Conservation (phyloP, 139 green algal species). For the Edaphochlamys debaryana region DNA sequence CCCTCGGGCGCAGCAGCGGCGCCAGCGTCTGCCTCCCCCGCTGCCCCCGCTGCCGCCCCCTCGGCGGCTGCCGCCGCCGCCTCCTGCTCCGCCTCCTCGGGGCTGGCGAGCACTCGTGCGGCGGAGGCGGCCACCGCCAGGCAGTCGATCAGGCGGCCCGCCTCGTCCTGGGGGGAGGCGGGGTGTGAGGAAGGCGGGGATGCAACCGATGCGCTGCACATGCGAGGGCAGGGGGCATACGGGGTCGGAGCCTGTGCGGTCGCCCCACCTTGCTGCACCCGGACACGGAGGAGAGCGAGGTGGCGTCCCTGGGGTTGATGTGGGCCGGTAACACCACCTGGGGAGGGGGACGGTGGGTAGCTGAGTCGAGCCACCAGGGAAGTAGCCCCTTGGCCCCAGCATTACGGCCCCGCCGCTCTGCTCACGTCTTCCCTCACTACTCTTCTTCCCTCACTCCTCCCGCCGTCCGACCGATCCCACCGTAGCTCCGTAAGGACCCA, state of each 20-base stretch:
- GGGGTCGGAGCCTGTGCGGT: too few species aligned
- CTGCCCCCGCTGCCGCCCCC: background rate
- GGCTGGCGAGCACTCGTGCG: background rate
- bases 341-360: background rate
- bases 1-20: background rate
- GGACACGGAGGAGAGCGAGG: background rate
- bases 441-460: too few species aligned
- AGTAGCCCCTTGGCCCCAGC: background rate
- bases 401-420: too few species aligned
- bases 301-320: background rate
- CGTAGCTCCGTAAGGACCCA: too few species aligned
- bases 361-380: background rate
- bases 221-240: too few species aligned
- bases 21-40: background rate
- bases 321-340: slow-evolving; percentile 3
- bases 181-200: too few species aligned
- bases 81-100: background rate
- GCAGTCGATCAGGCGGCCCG: background rate
- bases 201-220: too few species aligned
- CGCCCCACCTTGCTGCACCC: background rate
- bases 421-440: too few species aligned
- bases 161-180: background rate
- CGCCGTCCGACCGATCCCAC: too few species aligned
- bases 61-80: background rate
- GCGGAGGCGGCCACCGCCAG: background rate